Percentiles rank a stretch among this genome's conserved stretches.
Evolutionary conservation across 768 basidiomycete genomes (phyloP).

Genomic region (Pleurotus djamor): DNA sequence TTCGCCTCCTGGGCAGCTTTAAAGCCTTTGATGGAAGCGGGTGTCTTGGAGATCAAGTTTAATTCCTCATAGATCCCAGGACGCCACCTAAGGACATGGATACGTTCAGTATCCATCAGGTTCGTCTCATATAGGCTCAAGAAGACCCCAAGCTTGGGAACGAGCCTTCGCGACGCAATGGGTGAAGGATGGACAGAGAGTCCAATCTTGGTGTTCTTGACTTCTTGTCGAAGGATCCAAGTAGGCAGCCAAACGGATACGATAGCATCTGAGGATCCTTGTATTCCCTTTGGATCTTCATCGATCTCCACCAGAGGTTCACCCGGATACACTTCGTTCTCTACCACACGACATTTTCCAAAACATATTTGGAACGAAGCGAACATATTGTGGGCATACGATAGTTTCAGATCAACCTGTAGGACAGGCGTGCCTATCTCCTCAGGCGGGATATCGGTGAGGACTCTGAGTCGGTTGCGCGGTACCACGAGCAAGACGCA

Average conservation of each 20-base stretch:
- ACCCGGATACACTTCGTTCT: slow-evolving; percentile 5
- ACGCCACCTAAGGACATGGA: slow-evolving; percentile 27
- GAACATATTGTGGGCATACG: slow-evolving; percentile 26
- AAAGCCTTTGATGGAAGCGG: background rate
- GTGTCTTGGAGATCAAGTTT: background rate
- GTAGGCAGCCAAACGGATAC: slow-evolving; percentile 31
- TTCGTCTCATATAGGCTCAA: slow-evolving; percentile 24
- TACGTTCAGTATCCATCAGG: slow-evolving; percentile 22
- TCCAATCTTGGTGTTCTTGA: slow-evolving; percentile 16
- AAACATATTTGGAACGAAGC: slow-evolving; percentile 29
- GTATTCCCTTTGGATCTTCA: slow-evolving; percentile 29
- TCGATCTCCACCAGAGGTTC: slow-evolving; percentile 17
- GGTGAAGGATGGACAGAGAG: slow-evolving; percentile 26
- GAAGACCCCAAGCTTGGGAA: slow-evolving; percentile 20
- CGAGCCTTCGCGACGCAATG: slow-evolving; percentile 4
- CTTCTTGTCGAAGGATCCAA: slow-evolving; percentile 24
- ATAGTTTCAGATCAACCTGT: slow-evolving; percentile 26
- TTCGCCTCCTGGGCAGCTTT: background rate
- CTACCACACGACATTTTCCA: slow-evolving; percentile 19
- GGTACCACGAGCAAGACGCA: slow-evolving; percentile 33
- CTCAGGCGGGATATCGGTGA: slow-evolving; percentile 19
- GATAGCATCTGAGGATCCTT: slow-evolving; percentile 30
- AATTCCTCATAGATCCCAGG: slow-evolving; percentile 14
- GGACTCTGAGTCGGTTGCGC: slow-evolving; percentile 21
- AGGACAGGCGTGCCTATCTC: slow-evolving; percentile 29